Conservation (phyloP, 2,329 filamentous ascomycete species). For the Diplodia scrobiculata region DNA sequence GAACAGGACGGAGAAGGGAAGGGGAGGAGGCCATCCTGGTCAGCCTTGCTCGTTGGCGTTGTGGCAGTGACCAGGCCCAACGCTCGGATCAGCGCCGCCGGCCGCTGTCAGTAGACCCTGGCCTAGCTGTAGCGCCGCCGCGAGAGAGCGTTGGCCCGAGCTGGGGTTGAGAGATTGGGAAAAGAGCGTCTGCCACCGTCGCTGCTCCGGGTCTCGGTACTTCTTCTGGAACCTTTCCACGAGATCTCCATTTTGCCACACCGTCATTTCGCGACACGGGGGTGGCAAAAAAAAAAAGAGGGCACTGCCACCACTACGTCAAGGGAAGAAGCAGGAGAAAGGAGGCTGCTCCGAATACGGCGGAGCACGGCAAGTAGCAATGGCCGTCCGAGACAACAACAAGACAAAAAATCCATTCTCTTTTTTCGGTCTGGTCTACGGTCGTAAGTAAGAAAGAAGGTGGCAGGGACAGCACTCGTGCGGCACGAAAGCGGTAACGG, state of each 20-base stretch:
- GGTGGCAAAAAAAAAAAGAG: not conserved
- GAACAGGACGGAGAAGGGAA: not conserved
- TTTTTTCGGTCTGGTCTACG: not conserved
- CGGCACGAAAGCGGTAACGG: not conserved
- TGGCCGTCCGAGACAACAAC: not conserved
- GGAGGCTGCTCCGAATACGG: not conserved
- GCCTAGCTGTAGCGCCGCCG: not conserved
- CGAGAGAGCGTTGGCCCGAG: not conserved
- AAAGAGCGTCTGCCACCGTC: not conserved
- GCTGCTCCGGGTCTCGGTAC: not conserved
- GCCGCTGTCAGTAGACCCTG: not conserved
- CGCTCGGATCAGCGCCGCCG: not conserved
- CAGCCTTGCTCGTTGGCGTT: not conserved
- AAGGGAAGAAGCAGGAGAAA: not conserved
- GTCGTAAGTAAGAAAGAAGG: slow-evolving; percentile 9
- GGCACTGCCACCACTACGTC: not conserved
- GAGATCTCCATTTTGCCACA: slow-evolving; percentile 13
- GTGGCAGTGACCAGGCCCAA: not conserved
- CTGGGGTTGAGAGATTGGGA: not conserved
- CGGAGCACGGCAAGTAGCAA: not conserved
- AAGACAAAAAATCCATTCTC: not conserved
- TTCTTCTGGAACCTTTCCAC: not conserved
- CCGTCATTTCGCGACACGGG: slow-evolving; percentile 20
- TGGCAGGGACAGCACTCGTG: not conserved
- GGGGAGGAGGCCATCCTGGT: not conserved